Evolutionary conservation across 2,329 filamentous ascomycete genomes (phyloP).

Genomic region (Trichoderma cornu-damae): DNA sequence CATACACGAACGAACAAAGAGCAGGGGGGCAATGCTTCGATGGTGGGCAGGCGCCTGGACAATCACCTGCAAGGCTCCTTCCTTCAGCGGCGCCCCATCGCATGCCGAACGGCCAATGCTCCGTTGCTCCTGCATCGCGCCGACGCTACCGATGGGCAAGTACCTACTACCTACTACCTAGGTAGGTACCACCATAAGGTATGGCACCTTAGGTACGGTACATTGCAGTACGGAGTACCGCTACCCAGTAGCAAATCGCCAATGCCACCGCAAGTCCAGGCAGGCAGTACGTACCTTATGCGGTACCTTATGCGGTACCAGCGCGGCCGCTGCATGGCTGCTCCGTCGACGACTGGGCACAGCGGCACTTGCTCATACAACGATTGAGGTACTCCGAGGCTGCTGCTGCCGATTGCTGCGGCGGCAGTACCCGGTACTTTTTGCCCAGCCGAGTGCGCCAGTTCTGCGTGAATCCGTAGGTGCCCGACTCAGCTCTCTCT

Average conservation of each 20-base stretch:
- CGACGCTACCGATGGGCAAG: neutral
- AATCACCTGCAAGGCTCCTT: conserved; percentile 11
- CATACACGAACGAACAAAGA: neutral
- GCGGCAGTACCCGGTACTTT: neutral
- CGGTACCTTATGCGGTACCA: neutral
- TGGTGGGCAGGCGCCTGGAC: neutral
- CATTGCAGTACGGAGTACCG: too few relatives aligned
- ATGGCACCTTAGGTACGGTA: too few relatives aligned
- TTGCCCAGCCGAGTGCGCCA: neutral
- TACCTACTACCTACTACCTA: neutral
- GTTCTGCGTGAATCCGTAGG: neutral
- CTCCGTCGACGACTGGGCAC: neutral
- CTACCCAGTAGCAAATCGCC: too few relatives aligned
- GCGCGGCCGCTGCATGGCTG: neutral
- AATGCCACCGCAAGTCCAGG: too few relatives aligned
- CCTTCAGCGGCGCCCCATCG: neutral
- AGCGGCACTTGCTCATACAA: neutral
- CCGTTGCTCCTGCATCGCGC: conserved; percentile 6
- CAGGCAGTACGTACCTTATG: too few relatives aligned
- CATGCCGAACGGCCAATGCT: neutral
- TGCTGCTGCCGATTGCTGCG: neutral
- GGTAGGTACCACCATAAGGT: neutral
- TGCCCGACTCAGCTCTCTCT: conserved; percentile 2
- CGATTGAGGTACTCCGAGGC: neutral
- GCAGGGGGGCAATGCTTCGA: neutral